A percentile compares a stretch with the other conserved stretches of the same genome.
These are phyloP conservation scores for Paraconiothyrium brasiliense DNA, from an alignment of 2,329 filamentous ascomycete species.

Conservation along the genomic window DNA sequence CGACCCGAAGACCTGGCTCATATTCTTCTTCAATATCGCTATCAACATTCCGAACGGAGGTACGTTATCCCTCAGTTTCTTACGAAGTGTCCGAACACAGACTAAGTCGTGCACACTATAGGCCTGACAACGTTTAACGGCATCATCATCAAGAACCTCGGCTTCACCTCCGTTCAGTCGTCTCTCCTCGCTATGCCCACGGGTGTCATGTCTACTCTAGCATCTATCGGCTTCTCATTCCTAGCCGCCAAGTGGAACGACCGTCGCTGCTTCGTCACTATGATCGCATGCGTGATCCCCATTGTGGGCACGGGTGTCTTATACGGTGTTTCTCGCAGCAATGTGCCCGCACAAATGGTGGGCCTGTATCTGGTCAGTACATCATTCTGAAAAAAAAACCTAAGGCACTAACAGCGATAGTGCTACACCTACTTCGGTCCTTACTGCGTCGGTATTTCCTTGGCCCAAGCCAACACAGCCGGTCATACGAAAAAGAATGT, in stretches of 20 bases:
- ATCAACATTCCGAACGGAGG: slow-evolving; percentile 13
- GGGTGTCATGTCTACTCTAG: slow-evolving; percentile 8
- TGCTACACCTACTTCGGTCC: slow-evolving; percentile 15
- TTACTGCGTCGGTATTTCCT: slow-evolving; percentile 2
- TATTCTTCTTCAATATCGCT: slow-evolving; percentile 14
- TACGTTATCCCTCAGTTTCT: slow-evolving; percentile 37
- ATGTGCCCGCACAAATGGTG: slow-evolving; percentile 1
- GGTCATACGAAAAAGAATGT: slow-evolving; percentile 15
- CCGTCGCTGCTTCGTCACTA: neutral
- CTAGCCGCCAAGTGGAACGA: slow-evolving; percentile 9
- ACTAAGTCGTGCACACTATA: neutral
- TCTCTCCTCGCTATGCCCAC: slow-evolving; percentile 11
- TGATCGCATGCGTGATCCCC: neutral
- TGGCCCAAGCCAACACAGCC: slow-evolving; percentile 13
- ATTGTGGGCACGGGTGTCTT: slow-evolving; percentile 5
- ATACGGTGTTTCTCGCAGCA: neutral
- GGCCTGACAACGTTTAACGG: slow-evolving; percentile 10
- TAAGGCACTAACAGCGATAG: slow-evolving; percentile 51
- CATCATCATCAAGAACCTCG: slow-evolving; percentile 12
- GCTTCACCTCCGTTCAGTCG: slow-evolving; percentile 6
- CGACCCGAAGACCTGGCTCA: slow-evolving; percentile 15
- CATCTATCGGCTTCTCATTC: slow-evolving; percentile 4
- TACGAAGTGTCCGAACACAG: no score
- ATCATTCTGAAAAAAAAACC: slow-evolving; percentile 19
- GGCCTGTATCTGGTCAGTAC: slow-evolving; percentile 3